Conservation (phyloP, 331 rosid genomes). For the Stylosanthes scabra region DNA sequence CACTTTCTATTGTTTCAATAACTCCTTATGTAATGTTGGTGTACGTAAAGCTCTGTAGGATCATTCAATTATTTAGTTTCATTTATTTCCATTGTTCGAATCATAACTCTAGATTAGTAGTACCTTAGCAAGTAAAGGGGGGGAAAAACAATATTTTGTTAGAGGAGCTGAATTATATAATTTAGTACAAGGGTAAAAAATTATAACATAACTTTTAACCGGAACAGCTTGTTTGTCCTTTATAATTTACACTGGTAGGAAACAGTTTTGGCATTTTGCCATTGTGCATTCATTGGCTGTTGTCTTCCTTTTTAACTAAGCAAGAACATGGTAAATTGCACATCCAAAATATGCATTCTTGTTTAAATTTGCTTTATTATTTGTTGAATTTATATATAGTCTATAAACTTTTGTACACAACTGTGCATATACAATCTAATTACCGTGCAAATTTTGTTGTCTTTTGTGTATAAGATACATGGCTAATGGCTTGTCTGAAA, state of each 20-base stretch:
- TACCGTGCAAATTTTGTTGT: neutral
- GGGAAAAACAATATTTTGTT: neutral
- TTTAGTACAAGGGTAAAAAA: slow-evolving; percentile 23
- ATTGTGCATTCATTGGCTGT: slow-evolving; percentile 39
- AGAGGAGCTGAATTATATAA: slow-evolving; percentile 7
- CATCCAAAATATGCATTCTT: neutral
- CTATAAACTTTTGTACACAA: neutral
- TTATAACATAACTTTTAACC: slow-evolving; percentile 7
- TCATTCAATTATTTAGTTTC: neutral
- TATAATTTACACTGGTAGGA: slow-evolving; percentile 16
- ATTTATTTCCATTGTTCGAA: neutral
- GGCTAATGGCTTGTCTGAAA: neutral
- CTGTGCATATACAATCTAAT: neutral
- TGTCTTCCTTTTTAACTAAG: slow-evolving; percentile 30
- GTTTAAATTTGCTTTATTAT: neutral
- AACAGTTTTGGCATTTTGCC: slow-evolving; percentile 24
- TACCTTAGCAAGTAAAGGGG: neutral
- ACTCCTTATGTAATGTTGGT: neutral
- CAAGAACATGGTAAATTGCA: slow-evolving; percentile 1
- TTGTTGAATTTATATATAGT: slow-evolving; percentile 1
- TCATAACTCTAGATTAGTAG: slow-evolving; percentile 1
- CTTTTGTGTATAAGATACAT: neutral
- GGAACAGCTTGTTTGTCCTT: neutral
- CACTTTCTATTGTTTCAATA: neutral
- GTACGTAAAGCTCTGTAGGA: neutral